Conservation (phyloP, 2,329 filamentous ascomycete genomes). For the Aspergillus pseudoglaucus region DNA sequence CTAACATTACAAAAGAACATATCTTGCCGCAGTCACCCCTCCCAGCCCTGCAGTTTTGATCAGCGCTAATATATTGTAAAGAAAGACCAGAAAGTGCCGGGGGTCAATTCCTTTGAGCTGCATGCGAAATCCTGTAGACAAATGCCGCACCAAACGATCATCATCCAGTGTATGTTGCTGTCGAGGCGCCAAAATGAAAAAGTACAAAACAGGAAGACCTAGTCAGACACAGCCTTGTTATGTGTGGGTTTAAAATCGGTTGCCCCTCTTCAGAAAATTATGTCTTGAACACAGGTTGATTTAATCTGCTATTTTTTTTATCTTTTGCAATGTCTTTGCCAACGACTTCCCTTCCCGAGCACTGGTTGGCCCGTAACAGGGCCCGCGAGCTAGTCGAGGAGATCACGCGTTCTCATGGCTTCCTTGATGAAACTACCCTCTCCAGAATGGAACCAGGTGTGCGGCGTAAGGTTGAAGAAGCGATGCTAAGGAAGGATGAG, state of each 20-base stretch:
- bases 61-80: background rate
- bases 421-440: slow-evolving; percentile 3
- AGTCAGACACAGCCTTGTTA: background rate
- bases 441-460: slow-evolving; percentile 1
- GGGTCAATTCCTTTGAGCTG: background rate
- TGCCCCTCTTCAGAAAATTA: background rate
- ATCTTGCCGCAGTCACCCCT: background rate
- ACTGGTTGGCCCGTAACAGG: background rate
- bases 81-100: background rate
- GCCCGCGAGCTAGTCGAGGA: slow-evolving; percentile 5
- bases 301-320: background rate
- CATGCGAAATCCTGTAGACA: background rate
- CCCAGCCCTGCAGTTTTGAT: background rate
- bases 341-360: background rate
- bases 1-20: background rate
- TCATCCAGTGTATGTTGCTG: background rate
- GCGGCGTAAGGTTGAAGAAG: slow-evolving; percentile 5
- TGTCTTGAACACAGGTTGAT: background rate
- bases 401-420: slow-evolving; percentile 4
- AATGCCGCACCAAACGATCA: background rate
- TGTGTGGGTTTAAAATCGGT: background rate
- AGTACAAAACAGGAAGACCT: too few species aligned
- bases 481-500: slow-evolving; percentile 7
- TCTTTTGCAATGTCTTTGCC: background rate
- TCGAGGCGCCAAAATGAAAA: background rate